These are phyloP conservation scores for Letharia lupina DNA, from an alignment of 495 filamentous ascomycete species.

Conservation along the genomic window DNA sequence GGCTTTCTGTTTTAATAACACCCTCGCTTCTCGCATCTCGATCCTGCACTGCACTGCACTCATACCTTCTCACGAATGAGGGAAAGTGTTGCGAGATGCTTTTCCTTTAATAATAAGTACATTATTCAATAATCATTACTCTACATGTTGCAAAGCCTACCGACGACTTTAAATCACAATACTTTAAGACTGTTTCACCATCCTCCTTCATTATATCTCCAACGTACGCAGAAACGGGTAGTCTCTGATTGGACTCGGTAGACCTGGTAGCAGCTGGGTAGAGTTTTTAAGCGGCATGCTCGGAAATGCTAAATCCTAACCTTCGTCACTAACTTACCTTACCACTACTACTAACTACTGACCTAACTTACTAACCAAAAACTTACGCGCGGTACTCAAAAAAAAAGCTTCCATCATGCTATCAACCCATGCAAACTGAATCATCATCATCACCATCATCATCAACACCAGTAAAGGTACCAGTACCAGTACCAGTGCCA, in stretches of 20 bases:
- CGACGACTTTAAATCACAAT: background rate
- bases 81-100: background rate
- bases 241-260: background rate
- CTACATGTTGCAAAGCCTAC: background rate
- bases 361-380: background rate
- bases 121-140: too few species aligned
- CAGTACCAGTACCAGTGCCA: background rate
- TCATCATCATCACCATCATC: background rate
- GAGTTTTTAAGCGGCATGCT: background rate
- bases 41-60: too few species aligned
- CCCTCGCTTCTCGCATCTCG: too few species aligned
- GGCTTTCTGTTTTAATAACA: too few species aligned
- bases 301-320: conserved; percentile 1
- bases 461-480: background rate
- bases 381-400: background rate
- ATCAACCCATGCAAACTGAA: background rate
- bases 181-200: background rate
- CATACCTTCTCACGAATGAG: background rate
- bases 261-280: background rate
- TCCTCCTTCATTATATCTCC: background rate
- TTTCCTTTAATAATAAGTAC: too few species aligned
- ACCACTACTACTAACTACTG: too few species aligned
- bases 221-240: background rate
- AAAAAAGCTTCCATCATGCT: conserved; percentile 4
- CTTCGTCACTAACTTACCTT: background rate